Percentiles rank a stretch among this genome's conserved stretches.
phyloP scores from a whole-genome alignment of 129 eudicot genomes.

The Kitagawia praeruptora region DNA sequence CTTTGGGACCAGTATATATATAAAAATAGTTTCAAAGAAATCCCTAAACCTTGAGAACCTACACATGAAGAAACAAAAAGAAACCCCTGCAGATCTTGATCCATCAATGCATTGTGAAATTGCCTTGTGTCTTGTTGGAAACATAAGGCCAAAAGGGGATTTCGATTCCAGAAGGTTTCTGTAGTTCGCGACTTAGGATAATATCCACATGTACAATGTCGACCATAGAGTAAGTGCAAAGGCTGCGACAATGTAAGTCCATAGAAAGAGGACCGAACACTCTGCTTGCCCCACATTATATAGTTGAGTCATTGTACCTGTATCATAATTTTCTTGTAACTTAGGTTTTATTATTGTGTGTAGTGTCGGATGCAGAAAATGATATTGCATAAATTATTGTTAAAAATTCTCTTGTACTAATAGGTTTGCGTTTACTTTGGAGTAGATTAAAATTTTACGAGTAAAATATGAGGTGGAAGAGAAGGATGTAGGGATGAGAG shows the following conservation, averaged over 20 bases:
- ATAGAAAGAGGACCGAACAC: constrained; percentile 70
- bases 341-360: not conserved
- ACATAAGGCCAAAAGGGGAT: not conserved
- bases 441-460: too few relatives aligned
- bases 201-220: constrained; percentile 70
- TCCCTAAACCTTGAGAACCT: too few relatives aligned
- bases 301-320: constrained; percentile 73
- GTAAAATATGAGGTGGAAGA: not conserved
- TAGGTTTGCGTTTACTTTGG: not conserved
- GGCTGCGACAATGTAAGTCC: constrained; percentile 79
- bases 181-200: not conserved
- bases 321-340: not conserved
- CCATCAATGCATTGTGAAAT: too few relatives aligned
- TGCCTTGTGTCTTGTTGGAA: not conserved
- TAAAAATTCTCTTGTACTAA: not conserved
- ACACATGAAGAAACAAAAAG: too few relatives aligned
- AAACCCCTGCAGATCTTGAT: too few relatives aligned
- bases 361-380: not conserved
- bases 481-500: not conserved
- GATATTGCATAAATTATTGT: not conserved
- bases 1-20: too few relatives aligned
- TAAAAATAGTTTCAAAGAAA: too few relatives aligned
- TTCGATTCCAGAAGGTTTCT: not conserved
- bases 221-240: constrained; percentile 79
- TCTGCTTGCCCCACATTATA: constrained; percentile 80